Conservation (phyloP, 2,329 filamentous ascomycete genomes). For the Cladorrhinum sp. region DNA sequence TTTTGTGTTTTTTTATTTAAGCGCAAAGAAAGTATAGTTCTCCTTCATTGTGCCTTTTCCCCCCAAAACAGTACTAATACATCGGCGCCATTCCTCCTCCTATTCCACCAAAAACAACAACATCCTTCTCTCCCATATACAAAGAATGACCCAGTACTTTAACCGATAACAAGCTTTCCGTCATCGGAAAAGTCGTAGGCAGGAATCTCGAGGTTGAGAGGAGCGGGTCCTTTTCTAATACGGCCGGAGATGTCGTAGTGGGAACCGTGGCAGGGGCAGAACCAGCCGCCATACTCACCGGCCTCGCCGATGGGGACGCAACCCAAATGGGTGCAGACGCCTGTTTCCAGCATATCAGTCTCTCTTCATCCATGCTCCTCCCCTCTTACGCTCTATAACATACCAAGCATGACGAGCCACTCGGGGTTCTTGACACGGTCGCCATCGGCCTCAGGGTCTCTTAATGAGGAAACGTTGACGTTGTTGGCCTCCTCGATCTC, state of each 20-base stretch:
- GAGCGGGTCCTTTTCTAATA: constrained; percentile 94
- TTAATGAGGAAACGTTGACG: constrained; percentile 75
- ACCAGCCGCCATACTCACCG: constrained; percentile 97
- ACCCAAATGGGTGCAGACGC: constrained; percentile 98
- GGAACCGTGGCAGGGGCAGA: constrained; percentile 99
- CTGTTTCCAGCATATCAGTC: constrained; percentile 43
- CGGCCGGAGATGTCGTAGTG: constrained; percentile 99
- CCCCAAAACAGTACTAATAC: neutral
- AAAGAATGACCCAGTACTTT: constrained; percentile 39
- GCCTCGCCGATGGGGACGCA: constrained; percentile 99
- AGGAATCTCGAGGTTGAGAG: constrained; percentile 95
- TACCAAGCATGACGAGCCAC: constrained; percentile 98
- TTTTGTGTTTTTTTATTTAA: no score
- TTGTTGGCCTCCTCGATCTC: constrained; percentile 96
- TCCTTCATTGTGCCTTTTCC: neutral
- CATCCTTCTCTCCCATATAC: no score
- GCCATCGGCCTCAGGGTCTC: constrained; percentile 86
- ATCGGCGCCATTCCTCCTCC: neutral
- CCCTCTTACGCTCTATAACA: constrained; percentile 22
- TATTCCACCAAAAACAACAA: no score
- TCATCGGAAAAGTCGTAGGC: constrained; percentile 91
- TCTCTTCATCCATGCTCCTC: neutral
- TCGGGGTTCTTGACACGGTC: constrained; percentile 98
- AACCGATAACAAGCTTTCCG: constrained; percentile 87
- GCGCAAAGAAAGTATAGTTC: no score